Evolutionary conservation across 345 rosid species (phyloP).

Genomic region (Pistacia vera): DNA sequence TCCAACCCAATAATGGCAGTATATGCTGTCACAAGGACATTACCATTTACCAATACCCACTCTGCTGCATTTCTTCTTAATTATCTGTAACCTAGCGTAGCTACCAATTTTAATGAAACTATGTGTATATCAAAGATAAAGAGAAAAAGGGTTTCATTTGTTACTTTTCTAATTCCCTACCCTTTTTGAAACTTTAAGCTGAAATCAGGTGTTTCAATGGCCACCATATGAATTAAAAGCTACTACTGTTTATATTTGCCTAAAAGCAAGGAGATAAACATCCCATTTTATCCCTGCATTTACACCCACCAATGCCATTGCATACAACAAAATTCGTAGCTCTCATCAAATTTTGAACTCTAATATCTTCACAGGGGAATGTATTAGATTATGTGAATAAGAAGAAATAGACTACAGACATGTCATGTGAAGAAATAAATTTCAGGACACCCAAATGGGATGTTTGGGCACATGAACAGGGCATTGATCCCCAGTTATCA

Average conservation of each 20-base stretch:
- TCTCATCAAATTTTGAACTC: too few species aligned
- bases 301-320: too few species aligned
- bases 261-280: neutral
- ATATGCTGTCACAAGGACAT: neutral
- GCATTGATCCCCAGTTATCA: conserved; percentile 18
- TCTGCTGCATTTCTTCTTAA: neutral
- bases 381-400: too few species aligned
- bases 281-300: neutral
- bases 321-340: too few species aligned
- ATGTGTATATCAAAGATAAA: neutral
- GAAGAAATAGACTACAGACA: neutral
- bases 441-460: neutral
- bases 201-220: neutral
- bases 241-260: neutral
- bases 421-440: neutral
- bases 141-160: neutral
- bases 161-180: too few species aligned
- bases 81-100: neutral
- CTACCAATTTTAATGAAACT: neutral
- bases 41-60: neutral
- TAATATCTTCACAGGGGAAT: too few species aligned
- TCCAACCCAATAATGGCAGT: conserved; percentile 8
- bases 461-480: conserved; percentile 7
- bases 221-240: neutral
- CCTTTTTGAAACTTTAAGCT: neutral